Evolutionary conservation across 2,329 filamentous ascomycete species (phyloP), one percentile per base, ranked within the genome.

Genomic region (Trichoderma endophyticum): DNA sequence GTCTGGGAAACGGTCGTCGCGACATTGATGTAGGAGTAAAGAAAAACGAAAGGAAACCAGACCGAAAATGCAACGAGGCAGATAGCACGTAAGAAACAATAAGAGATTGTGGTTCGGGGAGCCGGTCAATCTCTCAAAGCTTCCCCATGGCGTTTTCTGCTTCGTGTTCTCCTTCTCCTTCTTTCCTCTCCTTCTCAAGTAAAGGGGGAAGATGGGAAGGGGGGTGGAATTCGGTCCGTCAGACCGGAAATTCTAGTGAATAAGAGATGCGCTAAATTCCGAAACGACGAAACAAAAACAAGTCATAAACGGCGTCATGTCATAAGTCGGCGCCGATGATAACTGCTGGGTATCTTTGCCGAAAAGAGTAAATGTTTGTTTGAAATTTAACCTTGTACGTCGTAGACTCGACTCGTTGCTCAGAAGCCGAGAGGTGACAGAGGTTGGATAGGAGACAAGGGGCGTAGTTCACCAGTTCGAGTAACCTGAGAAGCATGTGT

Each of bases 401-500:
- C 60, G 21, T 34, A 3, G 8, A 59, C 48, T 32, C 57, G 26
- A 64, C 73, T 73, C n/a, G 48, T 26, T 60, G 65, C 48, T 80
- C 80, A 88, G 75, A 91, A 87, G 73, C 88, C 87, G 77, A 90
- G 82, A 14, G 89, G 89, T 43, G 89, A 91, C 61, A 91, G 80
- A 56, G 90, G 90, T 79, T 90, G 89, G 77, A 92, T 91, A 5
- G 90, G 90, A 72, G 90, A 91, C 43, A 92, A 79, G 3, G 88
- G 88, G 57, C 87, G 83, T 57, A 90, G 76, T 66, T 88, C 86
- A 32, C 81, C 66, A 9, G 72, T 36, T 21, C 21, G n/a, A 26
- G 56, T 48, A 48, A 18, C 73, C 81, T n/a, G 82, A 73, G 39
- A 71, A 68, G 43, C 71, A 70, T 62, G 71, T 12, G 68, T 68